A percentile compares a stretch with the other conserved stretches of the same genome.
Evolutionary conservation across 2,329 filamentous ascomycete genomes (phyloP).

Genomic region (Purpureocillium lavendulum): DNA sequence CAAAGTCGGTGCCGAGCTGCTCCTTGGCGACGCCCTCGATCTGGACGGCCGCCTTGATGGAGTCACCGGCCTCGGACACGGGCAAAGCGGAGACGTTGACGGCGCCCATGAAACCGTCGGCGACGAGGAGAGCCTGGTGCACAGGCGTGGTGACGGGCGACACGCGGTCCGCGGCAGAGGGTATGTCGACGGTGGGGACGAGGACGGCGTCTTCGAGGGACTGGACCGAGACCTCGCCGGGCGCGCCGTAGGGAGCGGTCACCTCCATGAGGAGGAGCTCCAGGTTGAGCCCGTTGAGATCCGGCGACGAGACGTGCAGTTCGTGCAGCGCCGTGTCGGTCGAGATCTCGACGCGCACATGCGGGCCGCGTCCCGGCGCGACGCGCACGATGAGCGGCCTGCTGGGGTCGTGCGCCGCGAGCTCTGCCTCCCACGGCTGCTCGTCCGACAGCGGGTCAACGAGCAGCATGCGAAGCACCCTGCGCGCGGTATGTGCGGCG

Average conservation of each 20-base stretch:
- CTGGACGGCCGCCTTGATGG: constrained; percentile 50
- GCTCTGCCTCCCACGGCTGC: constrained; percentile 57
- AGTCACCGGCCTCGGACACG: constrained; percentile 25
- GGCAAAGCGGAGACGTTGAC: constrained; percentile 40
- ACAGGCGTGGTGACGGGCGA: constrained; percentile 71
- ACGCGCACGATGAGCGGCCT: constrained; percentile 58
- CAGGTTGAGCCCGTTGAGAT: constrained; percentile 51
- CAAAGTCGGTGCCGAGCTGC: constrained; percentile 32
- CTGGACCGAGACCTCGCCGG: constrained; percentile 26
- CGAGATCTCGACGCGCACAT: constrained; percentile 18
- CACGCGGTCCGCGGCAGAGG: constrained; percentile 54
- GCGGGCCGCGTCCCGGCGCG: constrained; percentile 18
- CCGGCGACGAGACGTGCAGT: constrained; percentile 54
- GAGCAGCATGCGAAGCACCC: constrained; percentile 60
- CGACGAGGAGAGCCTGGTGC: constrained; percentile 70
- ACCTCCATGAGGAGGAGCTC: constrained; percentile 54
- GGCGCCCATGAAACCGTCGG: constrained; percentile 62
- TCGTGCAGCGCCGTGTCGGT: constrained; percentile 39
- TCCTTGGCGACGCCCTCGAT: constrained; percentile 35
- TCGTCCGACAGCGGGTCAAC: constrained; percentile 59
- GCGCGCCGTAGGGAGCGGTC: constrained; percentile 26
- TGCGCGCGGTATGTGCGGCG: constrained; percentile 44
- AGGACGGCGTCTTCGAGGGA: constrained; percentile 57
- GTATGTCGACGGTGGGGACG: constrained; percentile 67
- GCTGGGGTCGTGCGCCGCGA: constrained; percentile 41